A percentile compares a stretch with the other conserved stretches of the same genome.
These are phyloP conservation scores for Diaporthe citriasiana DNA, from an alignment of 2,329 filamentous ascomycete genomes.

Conservation along the genomic window DNA sequence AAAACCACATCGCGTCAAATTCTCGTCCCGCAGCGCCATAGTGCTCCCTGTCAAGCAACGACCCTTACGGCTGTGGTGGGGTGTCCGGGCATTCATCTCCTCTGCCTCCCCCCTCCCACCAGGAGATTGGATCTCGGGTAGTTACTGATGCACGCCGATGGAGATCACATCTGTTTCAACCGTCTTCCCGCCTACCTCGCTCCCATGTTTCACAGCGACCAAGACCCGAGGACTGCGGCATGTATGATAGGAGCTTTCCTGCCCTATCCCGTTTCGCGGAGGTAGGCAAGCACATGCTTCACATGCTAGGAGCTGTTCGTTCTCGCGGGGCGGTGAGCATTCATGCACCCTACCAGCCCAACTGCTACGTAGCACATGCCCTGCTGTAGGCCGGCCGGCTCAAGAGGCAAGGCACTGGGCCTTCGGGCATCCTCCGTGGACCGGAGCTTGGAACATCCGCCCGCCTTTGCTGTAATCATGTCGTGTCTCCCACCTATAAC, in stretches of 20 bases:
- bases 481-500: conserved; percentile 6
- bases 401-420: not conserved
- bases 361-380: conserved; percentile 9
- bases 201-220: conserved; percentile 21
- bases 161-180: conserved; percentile 21
- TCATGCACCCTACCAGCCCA: not conserved
- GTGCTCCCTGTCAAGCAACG: not conserved
- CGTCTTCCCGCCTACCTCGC: conserved; percentile 15
- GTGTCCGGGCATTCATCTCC: not conserved
- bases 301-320: conserved; percentile 13
- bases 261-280: not conserved
- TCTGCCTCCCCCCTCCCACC: not conserved
- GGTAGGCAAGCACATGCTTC: not conserved
- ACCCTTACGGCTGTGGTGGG: conserved; percentile 7
- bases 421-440: conserved; percentile 16
- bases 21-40: conserved; percentile 23
- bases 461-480: not conserved
- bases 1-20: conserved; percentile 27
- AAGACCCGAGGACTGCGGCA: not conserved
- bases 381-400: not conserved
- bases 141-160: conserved; percentile 13
- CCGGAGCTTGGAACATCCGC: conserved; percentile 6
- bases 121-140: conserved; percentile 20
- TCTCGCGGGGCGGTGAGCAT: conserved; percentile 14
- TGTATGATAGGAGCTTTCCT: conserved; percentile 18